Evolutionary conservation across 2,329 filamentous ascomycete genomes (phyloP).

Genomic region (Aspergillus piperis): DNA sequence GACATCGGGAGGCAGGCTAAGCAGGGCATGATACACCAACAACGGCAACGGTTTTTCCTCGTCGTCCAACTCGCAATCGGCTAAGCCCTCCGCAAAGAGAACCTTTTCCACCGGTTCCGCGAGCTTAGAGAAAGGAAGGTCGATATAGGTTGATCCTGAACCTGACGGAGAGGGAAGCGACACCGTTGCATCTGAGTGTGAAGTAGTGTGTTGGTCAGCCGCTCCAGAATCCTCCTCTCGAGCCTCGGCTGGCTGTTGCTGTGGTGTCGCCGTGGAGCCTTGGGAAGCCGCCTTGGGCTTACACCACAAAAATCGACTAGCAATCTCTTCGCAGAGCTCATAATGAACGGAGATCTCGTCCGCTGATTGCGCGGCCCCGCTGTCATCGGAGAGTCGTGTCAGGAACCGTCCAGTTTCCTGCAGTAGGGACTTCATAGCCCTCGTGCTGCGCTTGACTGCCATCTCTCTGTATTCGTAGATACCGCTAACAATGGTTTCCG

Average conservation of each 20-base stretch:
- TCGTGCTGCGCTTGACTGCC: constrained; percentile 65
- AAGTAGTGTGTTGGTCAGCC: constrained; percentile 2
- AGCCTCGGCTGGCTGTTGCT: constrained; percentile 5
- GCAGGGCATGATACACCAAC: constrained; percentile 73
- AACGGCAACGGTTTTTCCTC: constrained; percentile 77
- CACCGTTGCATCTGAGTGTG: constrained; percentile 38
- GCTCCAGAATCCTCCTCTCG: constrained; percentile 1
- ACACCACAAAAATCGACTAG: constrained; percentile 78
- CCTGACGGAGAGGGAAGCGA: constrained; percentile 48
- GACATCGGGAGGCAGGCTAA: constrained; percentile 77
- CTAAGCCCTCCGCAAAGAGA: constrained; percentile 64
- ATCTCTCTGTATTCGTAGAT: constrained; percentile 91
- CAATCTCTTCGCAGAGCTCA: constrained; percentile 78
- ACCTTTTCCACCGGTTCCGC: constrained; percentile 73
- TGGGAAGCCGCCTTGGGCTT: constrained; percentile 29
- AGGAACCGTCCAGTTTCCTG: constrained; percentile 62
- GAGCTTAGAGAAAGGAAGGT: constrained; percentile 69
- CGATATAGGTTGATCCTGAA: constrained; percentile 48
- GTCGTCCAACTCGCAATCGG: constrained; percentile 70
- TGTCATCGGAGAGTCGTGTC: constrained; percentile 25
- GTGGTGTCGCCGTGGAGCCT: neutral
- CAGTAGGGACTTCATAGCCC: constrained; percentile 72
- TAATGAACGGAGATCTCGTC: constrained; percentile 60
- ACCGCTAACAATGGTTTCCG: constrained; percentile 80
- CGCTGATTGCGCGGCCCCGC: constrained; percentile 33